Evolutionary conservation across 768 basidiomycete genomes (phyloP).

Genomic region (Mycena alexandri): DNA sequence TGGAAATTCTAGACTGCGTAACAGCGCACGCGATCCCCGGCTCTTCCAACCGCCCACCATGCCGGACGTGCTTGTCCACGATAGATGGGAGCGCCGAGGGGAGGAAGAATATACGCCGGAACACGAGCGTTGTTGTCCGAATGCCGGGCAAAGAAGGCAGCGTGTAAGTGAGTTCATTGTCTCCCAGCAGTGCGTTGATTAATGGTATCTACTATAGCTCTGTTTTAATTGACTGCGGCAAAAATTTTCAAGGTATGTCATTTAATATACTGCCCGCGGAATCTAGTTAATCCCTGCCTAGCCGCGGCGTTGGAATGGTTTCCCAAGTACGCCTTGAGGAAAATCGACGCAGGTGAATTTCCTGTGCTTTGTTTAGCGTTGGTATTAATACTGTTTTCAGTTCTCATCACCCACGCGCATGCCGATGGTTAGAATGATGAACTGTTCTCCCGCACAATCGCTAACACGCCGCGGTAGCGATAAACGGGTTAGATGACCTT

Average conservation of each 20-base stretch:
- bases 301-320: conserved; percentile 61
- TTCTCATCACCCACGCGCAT: conserved; percentile 91
- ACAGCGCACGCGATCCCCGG: conserved; percentile 67
- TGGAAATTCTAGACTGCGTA: conserved; percentile 67
- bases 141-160: conserved; percentile 55
- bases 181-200: neutral
- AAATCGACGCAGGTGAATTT: conserved; percentile 52
- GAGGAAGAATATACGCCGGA: conserved; percentile 86
- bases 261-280: conserved; percentile 50
- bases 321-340: conserved; percentile 79
- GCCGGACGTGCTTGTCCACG: conserved; percentile 77
- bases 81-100: conserved; percentile 68
- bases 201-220: conserved; percentile 58
- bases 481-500: conserved; percentile 92
- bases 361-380: neutral
- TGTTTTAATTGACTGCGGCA: conserved; percentile 87
- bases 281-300: conserved; percentile 57
- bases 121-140: conserved; percentile 80
- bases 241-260: conserved; percentile 73
- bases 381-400: conserved; percentile 66
- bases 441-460: neutral
- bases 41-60: conserved; percentile 50
- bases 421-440: conserved; percentile 69
- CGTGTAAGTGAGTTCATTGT: conserved; percentile 60
- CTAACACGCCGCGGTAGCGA: conserved; percentile 58